phyloP scores from a whole-genome alignment of 1,139 yeast genomes.

The Sugiyamaella xylanicola region DNA sequence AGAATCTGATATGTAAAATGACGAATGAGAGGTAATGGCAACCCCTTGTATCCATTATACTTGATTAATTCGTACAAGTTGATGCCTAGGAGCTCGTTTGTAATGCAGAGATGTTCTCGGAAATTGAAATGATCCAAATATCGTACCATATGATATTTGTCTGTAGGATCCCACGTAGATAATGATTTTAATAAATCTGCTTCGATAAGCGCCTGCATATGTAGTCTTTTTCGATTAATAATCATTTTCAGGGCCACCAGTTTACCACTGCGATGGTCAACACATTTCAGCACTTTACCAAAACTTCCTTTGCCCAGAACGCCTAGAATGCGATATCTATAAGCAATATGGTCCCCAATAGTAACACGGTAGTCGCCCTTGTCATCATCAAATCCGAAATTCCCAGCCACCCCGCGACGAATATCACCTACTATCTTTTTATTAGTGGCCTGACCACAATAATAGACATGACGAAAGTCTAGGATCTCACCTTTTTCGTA shows the following conservation, averaged over 20 bases:
- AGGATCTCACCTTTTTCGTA: conserved; percentile 58
- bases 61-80: conserved; percentile 70
- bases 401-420: conserved; percentile 41
- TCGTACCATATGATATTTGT: conserved; percentile 51
- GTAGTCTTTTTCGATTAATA: conserved; percentile 72
- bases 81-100: conserved; percentile 69
- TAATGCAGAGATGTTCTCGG: conserved; percentile 80
- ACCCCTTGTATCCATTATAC: conserved; percentile 61
- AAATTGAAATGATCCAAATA: conserved; percentile 75
- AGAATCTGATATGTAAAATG: conserved; percentile 58
- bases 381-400: conserved; percentile 75
- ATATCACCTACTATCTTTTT: conserved; percentile 47
- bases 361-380: conserved; percentile 62
- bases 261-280: conserved; percentile 62
- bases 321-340: conserved; percentile 63
- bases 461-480: conserved; percentile 46
- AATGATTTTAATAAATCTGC: conserved; percentile 65
- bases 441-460: conserved; percentile 46
- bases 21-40: conserved; percentile 55
- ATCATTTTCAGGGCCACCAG: conserved; percentile 75
- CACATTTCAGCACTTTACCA: conserved; percentile 74
- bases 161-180: conserved; percentile 47
- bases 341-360: conserved; percentile 73
- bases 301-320: conserved; percentile 80
- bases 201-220: conserved; percentile 77